Base-by-base conservation (phyloP, 1,284 basidiomycete genomes). In the Heliocybe sulcata region DNA sequence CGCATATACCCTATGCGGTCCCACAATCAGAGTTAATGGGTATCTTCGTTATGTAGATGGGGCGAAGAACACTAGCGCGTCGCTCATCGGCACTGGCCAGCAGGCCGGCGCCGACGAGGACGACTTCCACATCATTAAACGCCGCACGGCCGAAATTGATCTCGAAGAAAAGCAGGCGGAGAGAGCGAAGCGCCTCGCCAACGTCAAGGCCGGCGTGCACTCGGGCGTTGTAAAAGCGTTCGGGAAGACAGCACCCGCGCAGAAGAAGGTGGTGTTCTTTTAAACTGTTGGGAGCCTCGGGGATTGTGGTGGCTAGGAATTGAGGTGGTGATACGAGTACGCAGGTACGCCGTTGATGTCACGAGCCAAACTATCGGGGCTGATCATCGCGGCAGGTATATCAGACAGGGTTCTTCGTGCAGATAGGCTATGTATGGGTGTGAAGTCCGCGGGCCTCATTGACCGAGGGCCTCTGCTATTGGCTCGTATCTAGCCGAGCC, bases 71-170 rank as follows among this genome's bases (percentile, higher is more conserved):
- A 12, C 6, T 22, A 3, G 64, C 70, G 0, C 57, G 73, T 0
- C 67, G 83, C 20, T 68, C 38, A 20, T 84, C 2, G 83, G 80
- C 27, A 77, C 76, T 1, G 80, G 80, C 2, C 66, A 65, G 35
- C 77, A 75, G 45, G 82, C 79, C 0, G 92, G 92, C 11, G 87
- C 93, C 1, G 94, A 96, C 65, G 94, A 97, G 70, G 94, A 96
- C 65, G 93, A 96, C 65, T 96, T 95, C 71, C 93, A 94, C 69
- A 77, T 76, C 4, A 78, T 92, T 65, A 85, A 85, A 62, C 79
- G 90, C 45, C 78, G 74, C 58, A 80, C 75, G 52, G 72, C 69
- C 8, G 79, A 85, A 57, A 73, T 91, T 1, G 83, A 87, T 45
- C 73, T 70, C 45, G 80, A 82, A 35, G 83, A 85, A 62, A 79